phyloP scores from a whole-genome alignment of 805 yeast genomes.

The Lipomyces yamanashiensis region DNA sequence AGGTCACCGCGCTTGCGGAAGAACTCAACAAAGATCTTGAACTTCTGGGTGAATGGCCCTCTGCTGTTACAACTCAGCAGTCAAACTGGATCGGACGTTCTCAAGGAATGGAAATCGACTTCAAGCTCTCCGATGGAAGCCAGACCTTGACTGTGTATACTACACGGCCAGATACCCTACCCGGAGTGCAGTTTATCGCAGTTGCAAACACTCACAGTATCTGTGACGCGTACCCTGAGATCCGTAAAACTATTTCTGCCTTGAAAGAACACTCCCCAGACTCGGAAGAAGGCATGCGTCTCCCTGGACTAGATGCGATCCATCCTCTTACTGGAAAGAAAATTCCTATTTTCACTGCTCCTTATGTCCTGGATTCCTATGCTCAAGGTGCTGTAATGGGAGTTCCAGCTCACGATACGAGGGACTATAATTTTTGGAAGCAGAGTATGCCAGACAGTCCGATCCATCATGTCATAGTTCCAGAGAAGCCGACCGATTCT shows the following conservation, averaged over 20 bases:
- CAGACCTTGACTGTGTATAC: slow-evolving; percentile 65
- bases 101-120: slow-evolving; percentile 71
- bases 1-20: slow-evolving; percentile 80
- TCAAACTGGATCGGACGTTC: slow-evolving; percentile 92
- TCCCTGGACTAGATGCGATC: slow-evolving; percentile 50
- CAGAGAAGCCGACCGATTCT: slow-evolving; percentile 38
- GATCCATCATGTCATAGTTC: slow-evolving; percentile 54
- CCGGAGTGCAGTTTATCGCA: slow-evolving; percentile 82
- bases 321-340: slow-evolving; percentile 60
- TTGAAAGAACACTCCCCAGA: slow-evolving; percentile 47
- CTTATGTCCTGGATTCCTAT: slow-evolving; percentile 81
- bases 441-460: slow-evolving; percentile 57
- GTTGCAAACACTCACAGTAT: slow-evolving; percentile 73
- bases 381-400: slow-evolving; percentile 99
- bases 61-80: slow-evolving; percentile 87
- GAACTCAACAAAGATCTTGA: slow-evolving; percentile 68
- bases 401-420: slow-evolving; percentile 88
- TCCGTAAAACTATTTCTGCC: slow-evolving; percentile 54
- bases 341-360: slow-evolving; percentile 85
- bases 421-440: slow-evolving; percentile 84
- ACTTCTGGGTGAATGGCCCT: slow-evolving; percentile 77
- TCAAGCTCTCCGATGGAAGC: slow-evolving; percentile 42
- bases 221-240: slow-evolving; percentile 48
- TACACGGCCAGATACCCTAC: slow-evolving; percentile 87
- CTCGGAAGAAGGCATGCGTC: slow-evolving; percentile 63